A percentile compares a stretch with the other conserved stretches of the same genome.
phyloP scores from a whole-genome alignment of 129 eudicot species.

The Flaveria brownii region DNA sequence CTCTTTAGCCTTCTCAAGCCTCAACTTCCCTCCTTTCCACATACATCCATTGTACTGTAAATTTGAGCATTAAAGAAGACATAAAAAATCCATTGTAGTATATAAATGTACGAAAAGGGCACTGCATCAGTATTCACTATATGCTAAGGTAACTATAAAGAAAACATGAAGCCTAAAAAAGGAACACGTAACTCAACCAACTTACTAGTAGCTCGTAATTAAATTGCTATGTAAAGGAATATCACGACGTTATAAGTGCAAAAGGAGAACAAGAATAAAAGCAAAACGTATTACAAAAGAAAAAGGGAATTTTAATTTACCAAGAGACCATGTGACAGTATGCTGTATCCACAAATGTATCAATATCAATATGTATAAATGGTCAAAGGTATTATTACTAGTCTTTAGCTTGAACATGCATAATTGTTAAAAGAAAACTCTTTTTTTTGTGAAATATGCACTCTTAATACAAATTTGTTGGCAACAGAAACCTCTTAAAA shows the following conservation, averaged over 20 bases:
- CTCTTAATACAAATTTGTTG: neutral
- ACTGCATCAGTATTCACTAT: neutral
- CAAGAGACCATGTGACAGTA: neutral
- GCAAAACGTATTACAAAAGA: neutral
- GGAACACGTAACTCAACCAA: neutral
- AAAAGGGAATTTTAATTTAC: neutral
- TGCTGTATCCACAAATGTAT: neutral
- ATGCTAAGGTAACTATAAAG: neutral
- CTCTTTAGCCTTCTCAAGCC: slow-evolving; percentile 90
- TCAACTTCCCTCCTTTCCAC: slow-evolving; percentile 95
- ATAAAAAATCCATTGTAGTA: neutral
- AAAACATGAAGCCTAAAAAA: neutral
- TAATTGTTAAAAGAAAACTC: neutral
- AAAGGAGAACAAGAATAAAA: neutral
- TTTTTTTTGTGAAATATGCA: neutral
- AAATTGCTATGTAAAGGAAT: neutral
- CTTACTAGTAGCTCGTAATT: neutral
- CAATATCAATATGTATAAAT: neutral
- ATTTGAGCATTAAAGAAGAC: neutral
- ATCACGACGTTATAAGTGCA: neutral
- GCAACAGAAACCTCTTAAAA: neutral
- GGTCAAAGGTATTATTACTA: neutral
- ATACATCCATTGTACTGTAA: slow-evolving; percentile 90
- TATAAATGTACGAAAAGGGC: neutral
- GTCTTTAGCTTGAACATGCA: neutral